Conservation (phyloP, 148 eudicot species). For the Nepenthes mirabilis region DNA sequence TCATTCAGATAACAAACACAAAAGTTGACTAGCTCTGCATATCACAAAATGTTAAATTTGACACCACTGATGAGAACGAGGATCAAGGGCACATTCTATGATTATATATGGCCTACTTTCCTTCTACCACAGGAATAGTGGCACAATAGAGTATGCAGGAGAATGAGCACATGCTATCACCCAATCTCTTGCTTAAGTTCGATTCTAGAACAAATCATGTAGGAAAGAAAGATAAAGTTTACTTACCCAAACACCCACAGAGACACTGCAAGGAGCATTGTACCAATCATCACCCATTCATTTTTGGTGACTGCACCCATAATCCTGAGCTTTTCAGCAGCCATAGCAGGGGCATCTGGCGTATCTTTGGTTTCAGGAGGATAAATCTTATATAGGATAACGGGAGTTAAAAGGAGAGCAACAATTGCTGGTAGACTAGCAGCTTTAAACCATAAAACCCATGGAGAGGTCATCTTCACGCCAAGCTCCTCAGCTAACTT, state of each 20-base stretch:
- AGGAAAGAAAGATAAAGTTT: slow-evolving; percentile 1
- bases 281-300: slow-evolving; percentile 92
- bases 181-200: background rate
- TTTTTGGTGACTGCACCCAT: slow-evolving; percentile 92
- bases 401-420: slow-evolving; percentile 64
- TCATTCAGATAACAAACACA: no score
- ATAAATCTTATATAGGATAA: slow-evolving; percentile 66
- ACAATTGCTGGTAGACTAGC: slow-evolving; percentile 73
- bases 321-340: slow-evolving; percentile 48
- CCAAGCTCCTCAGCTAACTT: slow-evolving; percentile 94
- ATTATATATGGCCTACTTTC: no score
- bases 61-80: no score
- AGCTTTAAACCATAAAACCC: slow-evolving; percentile 85
- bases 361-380: slow-evolving; percentile 91
- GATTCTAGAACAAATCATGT: background rate
- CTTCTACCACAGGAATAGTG: no score
- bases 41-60: no score
- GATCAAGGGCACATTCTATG: no score
- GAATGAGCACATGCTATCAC: no score
- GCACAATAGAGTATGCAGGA: no score
- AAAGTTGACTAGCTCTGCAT: no score
- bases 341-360: slow-evolving; percentile 93
- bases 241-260: slow-evolving; percentile 90
- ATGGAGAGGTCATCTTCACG: slow-evolving; percentile 58
- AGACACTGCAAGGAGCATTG: slow-evolving; percentile 93